Conservation (phyloP, 2,329 filamentous ascomycete genomes). For the Diaporthe ilicicola region DNA sequence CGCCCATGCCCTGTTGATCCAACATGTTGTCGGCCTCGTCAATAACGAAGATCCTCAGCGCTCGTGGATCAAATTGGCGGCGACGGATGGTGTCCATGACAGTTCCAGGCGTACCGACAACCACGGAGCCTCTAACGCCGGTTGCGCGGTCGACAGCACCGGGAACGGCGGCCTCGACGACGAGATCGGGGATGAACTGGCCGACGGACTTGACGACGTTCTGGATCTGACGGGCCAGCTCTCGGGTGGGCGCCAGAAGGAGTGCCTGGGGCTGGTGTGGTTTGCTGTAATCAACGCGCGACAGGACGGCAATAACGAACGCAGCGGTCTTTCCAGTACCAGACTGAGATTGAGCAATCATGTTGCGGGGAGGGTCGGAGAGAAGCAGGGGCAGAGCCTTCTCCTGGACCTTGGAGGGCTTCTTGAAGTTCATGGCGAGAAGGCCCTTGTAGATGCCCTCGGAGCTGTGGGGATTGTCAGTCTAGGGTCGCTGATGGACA, state of each 20-base stretch:
- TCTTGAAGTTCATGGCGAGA: slow-evolving; percentile 84
- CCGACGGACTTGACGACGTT: slow-evolving; percentile 86
- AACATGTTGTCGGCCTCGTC: slow-evolving; percentile 99
- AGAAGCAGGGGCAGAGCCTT: slow-evolving; percentile 91
- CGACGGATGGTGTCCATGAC: slow-evolving; percentile 87
- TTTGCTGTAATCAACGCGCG: slow-evolving; percentile 79
- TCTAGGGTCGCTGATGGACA: slow-evolving; percentile 35
- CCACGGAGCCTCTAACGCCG: slow-evolving; percentile 76
- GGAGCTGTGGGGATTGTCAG: slow-evolving; percentile 46
- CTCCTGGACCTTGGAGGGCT: slow-evolving; percentile 98
- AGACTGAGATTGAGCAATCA: slow-evolving; percentile 99
- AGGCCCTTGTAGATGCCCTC: slow-evolving; percentile 79
- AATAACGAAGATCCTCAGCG: slow-evolving; percentile 84
- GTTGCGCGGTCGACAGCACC: slow-evolving; percentile 75
- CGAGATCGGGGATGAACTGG: slow-evolving; percentile 79
- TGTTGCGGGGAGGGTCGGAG: slow-evolving; percentile 84
- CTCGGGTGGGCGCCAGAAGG: slow-evolving; percentile 89
- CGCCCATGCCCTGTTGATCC: slow-evolving; percentile 92
- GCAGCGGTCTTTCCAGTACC: slow-evolving; percentile 98
- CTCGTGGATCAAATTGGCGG: slow-evolving; percentile 74
- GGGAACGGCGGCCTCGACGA: slow-evolving; percentile 84
- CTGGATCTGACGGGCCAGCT: slow-evolving; percentile 93
- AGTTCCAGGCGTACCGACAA: slow-evolving; percentile 94
- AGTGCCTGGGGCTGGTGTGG: slow-evolving; percentile 82
- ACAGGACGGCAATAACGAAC: slow-evolving; percentile 91